phyloP scores from a whole-genome alignment of 495 filamentous ascomycete genomes.

The Hypomontagnella submonticulosa region DNA sequence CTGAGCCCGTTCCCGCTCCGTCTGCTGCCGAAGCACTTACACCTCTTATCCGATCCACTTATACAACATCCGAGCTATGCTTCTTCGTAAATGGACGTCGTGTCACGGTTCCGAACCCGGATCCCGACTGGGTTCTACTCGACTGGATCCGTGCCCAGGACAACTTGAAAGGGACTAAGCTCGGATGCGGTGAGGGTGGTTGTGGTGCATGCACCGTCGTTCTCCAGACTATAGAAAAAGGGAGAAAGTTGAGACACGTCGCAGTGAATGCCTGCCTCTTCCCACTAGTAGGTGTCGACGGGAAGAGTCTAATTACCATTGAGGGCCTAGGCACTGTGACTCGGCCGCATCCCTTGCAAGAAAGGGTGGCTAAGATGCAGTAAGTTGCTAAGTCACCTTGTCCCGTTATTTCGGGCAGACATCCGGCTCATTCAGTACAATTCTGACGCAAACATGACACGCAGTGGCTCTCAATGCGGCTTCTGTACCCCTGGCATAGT shows the following conservation, averaged over 20 bases:
- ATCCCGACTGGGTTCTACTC: constrained; percentile 46
- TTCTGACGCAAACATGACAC: constrained; percentile 3
- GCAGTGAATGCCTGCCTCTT: constrained; percentile 88
- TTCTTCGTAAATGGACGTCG: constrained; percentile 51
- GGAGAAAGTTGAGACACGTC: constrained; percentile 78
- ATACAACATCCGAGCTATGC: constrained; percentile 40
- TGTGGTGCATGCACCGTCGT: constrained; percentile 92
- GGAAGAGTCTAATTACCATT: constrained; percentile 92
- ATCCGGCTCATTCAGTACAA: not conserved
- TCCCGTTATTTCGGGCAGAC: not conserved
- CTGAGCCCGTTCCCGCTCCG: constrained; percentile 16
- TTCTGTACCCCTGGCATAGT: constrained; percentile 93
- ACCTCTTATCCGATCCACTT: constrained; percentile 38
- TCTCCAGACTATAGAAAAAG: constrained; percentile 80
- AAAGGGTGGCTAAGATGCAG: constrained; percentile 74
- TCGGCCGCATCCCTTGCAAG: constrained; percentile 81
- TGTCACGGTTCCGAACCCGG: constrained; percentile 42
- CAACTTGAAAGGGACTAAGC: constrained; percentile 40
- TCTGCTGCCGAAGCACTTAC: constrained; percentile 39
- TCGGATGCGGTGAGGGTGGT: constrained; percentile 83
- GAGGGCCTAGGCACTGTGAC: constrained; percentile 84
- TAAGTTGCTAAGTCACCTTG: constrained; percentile 14
- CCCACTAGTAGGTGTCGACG: constrained; percentile 83
- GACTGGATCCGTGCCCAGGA: constrained; percentile 43
- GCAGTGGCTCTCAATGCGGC: constrained; percentile 64